Base-by-base conservation (phyloP, 768 basidiomycete species). In the Tricholoma hemisulphureum region DNA sequence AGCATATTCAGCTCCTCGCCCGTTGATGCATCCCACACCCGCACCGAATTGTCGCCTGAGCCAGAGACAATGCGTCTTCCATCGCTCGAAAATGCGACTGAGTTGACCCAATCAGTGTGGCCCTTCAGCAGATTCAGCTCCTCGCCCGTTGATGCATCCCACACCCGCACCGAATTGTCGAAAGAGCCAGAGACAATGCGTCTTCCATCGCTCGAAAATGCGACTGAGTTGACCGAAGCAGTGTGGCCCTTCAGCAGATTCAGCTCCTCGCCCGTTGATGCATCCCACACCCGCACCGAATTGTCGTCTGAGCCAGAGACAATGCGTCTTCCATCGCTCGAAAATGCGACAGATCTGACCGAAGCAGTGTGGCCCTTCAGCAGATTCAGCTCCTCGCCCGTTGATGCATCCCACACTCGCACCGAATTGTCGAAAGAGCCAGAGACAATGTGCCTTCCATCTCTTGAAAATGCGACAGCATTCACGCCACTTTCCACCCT, bases 341-440 rank as follows among this genome's bases (percentile, higher is more conserved):
- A 51, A 7, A 55, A 59, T 21, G 35, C 41, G 9, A 53, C 51
- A 34, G 21, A 51, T 4, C 13, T 0, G 21, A 51, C 50, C 13
- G 3, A 18, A 11, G 4, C 31, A 21, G 50, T 32, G 16, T 51
- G 50, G 8, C 50, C 50, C 3, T 32, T n/a, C 10, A 51, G 13
- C 9, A 21, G 16, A 24, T 11, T 18, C 6, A 26, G 5, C 2
- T 8, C 10, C 6, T 2, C 23, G 8, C 50, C 21, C 10, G 26
- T 51, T n/a, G n/a, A 11, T 4, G 8, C 6, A 50, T 50, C 21
- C 49, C n/a, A 50, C 26, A 50, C 4, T 16, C 16, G 56, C 10
- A 70, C 50, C 5, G 62, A 66, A 13, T 56, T 53, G 46, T 72
- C 69, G 21, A 53, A 18, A 5, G 67, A 67, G 20, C 64, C 66